phyloP scores from a whole-genome alignment of 176 grass and related monocot genomes.

The Oryza rufipogon region DNA sequence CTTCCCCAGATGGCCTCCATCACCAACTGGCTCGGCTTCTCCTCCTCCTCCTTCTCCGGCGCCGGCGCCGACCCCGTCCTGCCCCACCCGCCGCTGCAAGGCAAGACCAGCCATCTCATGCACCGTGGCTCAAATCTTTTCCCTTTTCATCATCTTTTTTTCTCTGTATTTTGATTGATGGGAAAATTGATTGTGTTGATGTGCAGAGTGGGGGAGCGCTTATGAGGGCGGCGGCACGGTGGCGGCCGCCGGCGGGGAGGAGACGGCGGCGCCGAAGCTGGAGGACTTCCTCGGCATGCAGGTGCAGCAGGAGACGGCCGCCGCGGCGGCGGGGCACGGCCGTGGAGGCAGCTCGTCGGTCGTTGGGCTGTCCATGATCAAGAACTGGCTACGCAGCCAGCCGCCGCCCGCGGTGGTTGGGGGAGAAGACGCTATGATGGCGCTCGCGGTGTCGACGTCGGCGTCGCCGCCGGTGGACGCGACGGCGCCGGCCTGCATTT shows the following conservation, averaged over 20 bases:
- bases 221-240: slow-evolving; percentile 13
- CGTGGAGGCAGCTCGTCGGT: slow-evolving; percentile 29
- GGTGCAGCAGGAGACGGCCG: neutral
- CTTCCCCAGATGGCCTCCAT: slow-evolving; percentile 49
- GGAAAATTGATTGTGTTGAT: neutral
- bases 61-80: neutral
- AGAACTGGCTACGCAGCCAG: slow-evolving; percentile 73
- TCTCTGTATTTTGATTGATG: neutral
- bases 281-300: slow-evolving; percentile 64
- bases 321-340: neutral
- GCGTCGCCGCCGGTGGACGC: neutral
- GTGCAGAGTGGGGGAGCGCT: slow-evolving; percentile 45
- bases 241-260: slow-evolving; percentile 24
- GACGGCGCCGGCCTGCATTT: slow-evolving; percentile 24
- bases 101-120: neutral
- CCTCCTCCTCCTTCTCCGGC: slow-evolving; percentile 41
- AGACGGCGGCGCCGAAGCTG: slow-evolving; percentile 48
- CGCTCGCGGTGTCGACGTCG: neutral
- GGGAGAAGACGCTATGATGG: too few relatives aligned
- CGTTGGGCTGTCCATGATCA: slow-evolving; percentile 83
- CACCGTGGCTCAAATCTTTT: neutral
- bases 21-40: slow-evolving; percentile 73
- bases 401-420: slow-evolving; percentile 9
- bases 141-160: neutral
- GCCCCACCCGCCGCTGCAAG: slow-evolving; percentile 9